Conservation (phyloP, 2,329 filamentous ascomycete genomes). For the Aspergillus vadensis region DNA sequence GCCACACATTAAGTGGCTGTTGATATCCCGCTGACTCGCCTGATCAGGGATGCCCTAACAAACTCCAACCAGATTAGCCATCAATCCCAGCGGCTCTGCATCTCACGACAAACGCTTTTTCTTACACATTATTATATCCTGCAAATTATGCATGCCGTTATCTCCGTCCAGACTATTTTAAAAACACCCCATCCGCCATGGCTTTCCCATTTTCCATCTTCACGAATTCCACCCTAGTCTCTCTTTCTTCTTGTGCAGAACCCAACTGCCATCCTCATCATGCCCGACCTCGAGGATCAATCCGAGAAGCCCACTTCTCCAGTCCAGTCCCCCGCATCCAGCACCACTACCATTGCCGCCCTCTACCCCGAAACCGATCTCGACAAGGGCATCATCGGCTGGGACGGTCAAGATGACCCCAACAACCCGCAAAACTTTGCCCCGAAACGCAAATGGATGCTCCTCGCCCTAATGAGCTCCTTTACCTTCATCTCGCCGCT, state of each 20-base stretch:
- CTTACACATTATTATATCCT: too few relatives aligned
- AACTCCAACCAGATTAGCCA: too few relatives aligned
- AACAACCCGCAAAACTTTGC: conserved; percentile 59
- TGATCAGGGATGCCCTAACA: too few relatives aligned
- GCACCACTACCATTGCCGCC: background rate
- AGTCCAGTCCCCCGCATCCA: background rate
- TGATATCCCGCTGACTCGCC: too few relatives aligned
- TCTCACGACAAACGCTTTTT: too few relatives aligned
- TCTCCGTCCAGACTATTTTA: too few relatives aligned
- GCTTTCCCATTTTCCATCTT: too few relatives aligned
- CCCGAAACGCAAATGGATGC: conserved; percentile 26
- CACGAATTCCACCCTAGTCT: background rate
- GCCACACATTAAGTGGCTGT: too few relatives aligned
- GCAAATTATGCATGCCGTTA: too few relatives aligned
- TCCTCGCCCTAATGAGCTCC: conserved; percentile 31
- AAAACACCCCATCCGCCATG: too few relatives aligned
- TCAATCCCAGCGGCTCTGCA: too few relatives aligned
- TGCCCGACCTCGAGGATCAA: background rate
- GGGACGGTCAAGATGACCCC: conserved; percentile 62
- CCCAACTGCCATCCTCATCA: background rate
- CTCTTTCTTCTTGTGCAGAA: background rate
- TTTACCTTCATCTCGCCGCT: conserved; percentile 36
- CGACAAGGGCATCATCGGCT: conserved; percentile 58
- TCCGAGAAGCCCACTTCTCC: background rate
- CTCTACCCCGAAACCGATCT: conserved; percentile 54